Conservation (phyloP, 371 early-diverging fungal genomes). For the Umbelopsis sp. region DNA sequence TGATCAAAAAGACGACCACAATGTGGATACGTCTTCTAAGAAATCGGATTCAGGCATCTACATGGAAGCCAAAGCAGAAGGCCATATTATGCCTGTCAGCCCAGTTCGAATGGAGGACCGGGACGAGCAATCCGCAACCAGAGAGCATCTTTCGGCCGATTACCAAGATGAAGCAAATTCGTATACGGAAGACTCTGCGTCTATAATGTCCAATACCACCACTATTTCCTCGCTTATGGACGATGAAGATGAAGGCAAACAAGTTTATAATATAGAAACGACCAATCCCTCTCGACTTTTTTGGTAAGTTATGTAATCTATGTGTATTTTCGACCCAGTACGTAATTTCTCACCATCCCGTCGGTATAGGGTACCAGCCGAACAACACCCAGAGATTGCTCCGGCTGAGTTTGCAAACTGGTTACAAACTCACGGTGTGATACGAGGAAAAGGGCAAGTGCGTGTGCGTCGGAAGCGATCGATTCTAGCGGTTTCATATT, state of each 20-base stretch:
- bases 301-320: background rate
- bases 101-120: background rate
- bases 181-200: background rate
- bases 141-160: background rate
- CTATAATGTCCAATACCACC: conserved; percentile 1
- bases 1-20: background rate
- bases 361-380: conserved; percentile 34
- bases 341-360: background rate
- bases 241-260: conserved; percentile 9
- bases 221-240: conserved; percentile 14
- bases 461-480: conserved; percentile 31
- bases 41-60: conserved; percentile 14
- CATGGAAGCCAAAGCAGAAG: background rate
- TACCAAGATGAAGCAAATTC: background rate
- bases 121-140: background rate
- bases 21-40: conserved; percentile 2
- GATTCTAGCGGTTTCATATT: conserved; percentile 34
- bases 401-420: conserved; percentile 42
- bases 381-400: conserved; percentile 43
- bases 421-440: conserved; percentile 33
- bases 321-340: background rate
- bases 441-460: conserved; percentile 23
- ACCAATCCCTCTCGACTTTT: conserved; percentile 17
- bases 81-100: background rate
- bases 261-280: conserved; percentile 9